A percentile compares a stretch with the other conserved stretches of the same genome.
These are phyloP conservation scores for Penicillium hordei DNA, from an alignment of 2,329 filamentous ascomycete species.

Conservation along the genomic window DNA sequence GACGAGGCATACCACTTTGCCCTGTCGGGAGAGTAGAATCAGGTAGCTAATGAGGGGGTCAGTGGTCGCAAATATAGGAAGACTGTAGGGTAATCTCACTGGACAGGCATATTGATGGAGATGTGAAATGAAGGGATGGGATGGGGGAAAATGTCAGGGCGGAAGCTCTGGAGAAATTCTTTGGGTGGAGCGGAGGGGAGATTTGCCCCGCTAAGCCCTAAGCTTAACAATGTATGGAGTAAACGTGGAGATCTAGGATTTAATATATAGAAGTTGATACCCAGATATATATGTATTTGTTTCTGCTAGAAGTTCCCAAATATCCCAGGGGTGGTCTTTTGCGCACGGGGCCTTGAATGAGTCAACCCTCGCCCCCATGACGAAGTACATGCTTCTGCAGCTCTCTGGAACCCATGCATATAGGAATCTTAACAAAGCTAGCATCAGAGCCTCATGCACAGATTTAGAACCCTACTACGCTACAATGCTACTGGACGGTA, in stretches of 20 bases:
- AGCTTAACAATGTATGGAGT: conserved; percentile 10
- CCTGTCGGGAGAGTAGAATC: conserved; percentile 94
- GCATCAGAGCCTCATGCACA: neutral
- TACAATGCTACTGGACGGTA: too few relatives aligned
- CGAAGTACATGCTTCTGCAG: neutral
- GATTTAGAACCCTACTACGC: neutral
- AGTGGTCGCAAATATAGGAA: neutral
- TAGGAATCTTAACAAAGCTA: neutral
- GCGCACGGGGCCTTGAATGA: conserved; percentile 7
- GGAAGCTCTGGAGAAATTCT: conserved; percentile 31
- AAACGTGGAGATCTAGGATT: conserved; percentile 1
- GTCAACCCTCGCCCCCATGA: conserved; percentile 8
- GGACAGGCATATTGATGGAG: conserved; percentile 35
- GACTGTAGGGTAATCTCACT: conserved; percentile 26
- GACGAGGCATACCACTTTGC: conserved; percentile 83
- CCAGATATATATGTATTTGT: too few relatives aligned
- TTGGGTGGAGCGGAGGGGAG: conserved; percentile 26
- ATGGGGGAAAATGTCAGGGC: conserved; percentile 22
- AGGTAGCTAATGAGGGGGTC: conserved; percentile 68
- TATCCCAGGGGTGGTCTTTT: neutral
- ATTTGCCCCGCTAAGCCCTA: conserved; percentile 28
- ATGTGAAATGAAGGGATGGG: conserved; percentile 18
- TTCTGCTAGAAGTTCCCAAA: neutral
- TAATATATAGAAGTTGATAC: neutral
- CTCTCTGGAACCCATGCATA: neutral